Percentiles rank a stretch among this genome's conserved stretches.
Conservation (phyloP, 2,329 filamentous ascomycete genomes). For the Diaporthe citrichinensis region DNA sequence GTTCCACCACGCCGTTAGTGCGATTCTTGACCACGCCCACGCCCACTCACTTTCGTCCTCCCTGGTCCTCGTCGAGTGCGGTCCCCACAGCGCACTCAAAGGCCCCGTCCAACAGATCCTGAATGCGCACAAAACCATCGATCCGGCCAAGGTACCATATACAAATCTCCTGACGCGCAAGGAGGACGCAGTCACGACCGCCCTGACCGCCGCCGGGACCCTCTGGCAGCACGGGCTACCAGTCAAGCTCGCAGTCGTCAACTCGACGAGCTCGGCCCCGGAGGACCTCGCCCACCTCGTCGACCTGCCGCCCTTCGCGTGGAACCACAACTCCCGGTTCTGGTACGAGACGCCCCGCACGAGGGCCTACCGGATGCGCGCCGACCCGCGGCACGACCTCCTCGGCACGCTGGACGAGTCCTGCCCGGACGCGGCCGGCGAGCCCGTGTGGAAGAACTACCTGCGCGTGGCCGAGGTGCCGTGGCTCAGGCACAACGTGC, state of each 20-base stretch:
- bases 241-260: constrained; percentile 29
- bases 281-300: constrained; percentile 45
- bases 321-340: constrained; percentile 60
- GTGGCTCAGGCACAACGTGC: constrained; percentile 55
- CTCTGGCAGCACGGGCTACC: constrained; percentile 30
- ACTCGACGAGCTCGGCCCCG: constrained; percentile 32
- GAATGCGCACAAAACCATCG: constrained; percentile 49
- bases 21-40: constrained; percentile 13
- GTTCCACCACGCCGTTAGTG: constrained; percentile 30
- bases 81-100: constrained; percentile 64
- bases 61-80: constrained; percentile 61
- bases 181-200: constrained; percentile 17
- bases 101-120: constrained; percentile 66
- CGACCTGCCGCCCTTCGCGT: constrained; percentile 61
- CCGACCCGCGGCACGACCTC: constrained; percentile 30
- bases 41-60: constrained; percentile 48
- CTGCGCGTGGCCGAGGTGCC: constrained; percentile 27
- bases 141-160: constrained; percentile 29
- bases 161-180: constrained; percentile 27
- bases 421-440: constrained; percentile 38
- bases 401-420: constrained; percentile 33
- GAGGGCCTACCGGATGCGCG: constrained; percentile 28
- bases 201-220: constrained; percentile 19
- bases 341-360: constrained; percentile 54
- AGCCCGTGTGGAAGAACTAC: constrained; percentile 40